Conservation (phyloP, 495 filamentous ascomycete genomes). For the Penicillium odoratum region DNA sequence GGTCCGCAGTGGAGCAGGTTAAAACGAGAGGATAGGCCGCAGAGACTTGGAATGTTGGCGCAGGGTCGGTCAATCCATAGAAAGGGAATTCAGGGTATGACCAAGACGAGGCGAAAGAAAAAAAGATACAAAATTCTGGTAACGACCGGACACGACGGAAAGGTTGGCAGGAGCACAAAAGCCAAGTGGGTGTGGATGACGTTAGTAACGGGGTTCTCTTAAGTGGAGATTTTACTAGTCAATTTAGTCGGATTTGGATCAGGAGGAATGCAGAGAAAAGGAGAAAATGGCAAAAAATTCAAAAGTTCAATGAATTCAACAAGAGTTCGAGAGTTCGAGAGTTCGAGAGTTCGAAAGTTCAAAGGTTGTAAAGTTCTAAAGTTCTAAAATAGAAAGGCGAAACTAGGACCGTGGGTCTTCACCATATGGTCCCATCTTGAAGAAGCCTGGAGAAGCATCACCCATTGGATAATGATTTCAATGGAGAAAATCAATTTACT, state of each 20-base stretch:
- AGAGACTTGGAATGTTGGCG: not conserved
- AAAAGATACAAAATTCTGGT: constrained; percentile 6
- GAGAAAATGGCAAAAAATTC: not conserved
- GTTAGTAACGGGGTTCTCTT: not conserved
- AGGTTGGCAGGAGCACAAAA: constrained; percentile 6
- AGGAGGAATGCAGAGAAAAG: not conserved
- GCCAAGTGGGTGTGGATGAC: constrained; percentile 6
- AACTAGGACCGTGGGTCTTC: not conserved
- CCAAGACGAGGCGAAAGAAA: not conserved
- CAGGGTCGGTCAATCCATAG: constrained; percentile 1
- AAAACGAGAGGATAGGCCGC: constrained; percentile 4
- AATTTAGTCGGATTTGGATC: not conserved
- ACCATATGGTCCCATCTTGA: not conserved
- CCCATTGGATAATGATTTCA: not conserved
- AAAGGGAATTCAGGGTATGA: not conserved
- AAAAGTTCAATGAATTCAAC: too few relatives aligned
- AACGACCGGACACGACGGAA: constrained; percentile 1
- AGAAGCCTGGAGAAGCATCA: not conserved
- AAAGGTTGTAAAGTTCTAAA: not conserved
- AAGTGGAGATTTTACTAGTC: not conserved
- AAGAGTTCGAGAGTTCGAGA: too few relatives aligned
- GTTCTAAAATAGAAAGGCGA: not conserved
- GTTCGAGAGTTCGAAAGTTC: not conserved
- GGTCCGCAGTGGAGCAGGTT: not conserved
- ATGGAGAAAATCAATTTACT: too few relatives aligned